Conservation (phyloP, 352 stramenopile genomes). For the Pythium insidiosum region DNA sequence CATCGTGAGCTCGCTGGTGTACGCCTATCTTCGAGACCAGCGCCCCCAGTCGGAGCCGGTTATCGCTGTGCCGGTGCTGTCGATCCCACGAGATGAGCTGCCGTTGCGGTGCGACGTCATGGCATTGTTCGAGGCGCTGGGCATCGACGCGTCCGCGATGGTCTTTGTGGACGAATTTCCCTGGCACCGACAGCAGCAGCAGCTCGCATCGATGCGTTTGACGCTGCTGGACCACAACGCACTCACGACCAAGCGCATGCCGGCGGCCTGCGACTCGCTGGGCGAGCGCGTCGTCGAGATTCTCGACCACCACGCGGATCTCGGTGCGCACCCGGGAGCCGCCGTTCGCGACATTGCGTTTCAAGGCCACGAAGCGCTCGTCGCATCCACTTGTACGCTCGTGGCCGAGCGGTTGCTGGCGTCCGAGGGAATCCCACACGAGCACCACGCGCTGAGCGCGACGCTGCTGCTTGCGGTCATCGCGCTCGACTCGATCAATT, state of each 20-base stretch:
- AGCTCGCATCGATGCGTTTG: conserved; percentile 14
- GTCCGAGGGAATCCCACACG: conserved; percentile 1
- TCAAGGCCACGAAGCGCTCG: conserved; percentile 47
- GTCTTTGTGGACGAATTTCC: conserved; percentile 77
- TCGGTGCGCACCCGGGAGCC: conserved; percentile 31
- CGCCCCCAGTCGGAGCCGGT: conserved; percentile 1
- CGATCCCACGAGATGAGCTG: conserved; percentile 55
- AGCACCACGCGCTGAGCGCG: conserved; percentile 29
- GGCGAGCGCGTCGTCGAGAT: conserved; percentile 60
- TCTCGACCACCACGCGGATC: conserved; percentile 72
- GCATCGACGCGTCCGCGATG: conserved; percentile 42
- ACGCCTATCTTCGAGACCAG: conserved; percentile 39
- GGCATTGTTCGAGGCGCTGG: conserved; percentile 44
- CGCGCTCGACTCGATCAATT: conserved; percentile 72
- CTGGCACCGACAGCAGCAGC: conserved; percentile 23
- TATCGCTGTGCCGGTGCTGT: conserved; percentile 46
- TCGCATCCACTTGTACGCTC: conserved; percentile 72
- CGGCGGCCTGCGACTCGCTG: conserved; percentile 7
- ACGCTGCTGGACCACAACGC: conserved; percentile 77
- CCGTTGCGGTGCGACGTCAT: conserved; percentile 57
- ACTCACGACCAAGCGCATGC: conserved; percentile 50
- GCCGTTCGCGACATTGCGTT: conserved; percentile 57
- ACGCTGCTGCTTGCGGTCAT: conserved; percentile 79
- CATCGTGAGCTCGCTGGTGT: conserved; percentile 69
- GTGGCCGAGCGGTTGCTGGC: conserved; percentile 51